Evolutionary conservation across 2,329 filamentous ascomycete genomes (phyloP).

Genomic region (Arthrobotrys sinensis): DNA sequence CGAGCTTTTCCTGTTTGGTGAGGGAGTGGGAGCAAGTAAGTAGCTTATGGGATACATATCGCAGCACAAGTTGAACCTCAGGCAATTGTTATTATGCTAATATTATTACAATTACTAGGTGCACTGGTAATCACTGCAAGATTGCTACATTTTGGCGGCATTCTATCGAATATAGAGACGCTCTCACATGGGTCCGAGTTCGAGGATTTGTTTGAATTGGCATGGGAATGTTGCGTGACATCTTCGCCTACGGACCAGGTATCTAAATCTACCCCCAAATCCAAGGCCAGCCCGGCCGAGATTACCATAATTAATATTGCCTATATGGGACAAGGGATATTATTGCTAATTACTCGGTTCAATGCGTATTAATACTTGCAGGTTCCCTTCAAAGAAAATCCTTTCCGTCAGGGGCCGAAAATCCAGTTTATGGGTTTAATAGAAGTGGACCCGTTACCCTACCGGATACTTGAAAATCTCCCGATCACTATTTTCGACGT

Average conservation of each 20-base stretch:
- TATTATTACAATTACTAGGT: conserved; percentile 23
- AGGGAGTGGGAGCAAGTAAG: conserved; percentile 34
- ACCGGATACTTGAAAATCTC: neutral
- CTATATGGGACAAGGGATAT: too few relatives aligned
- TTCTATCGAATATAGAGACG: neutral
- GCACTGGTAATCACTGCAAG: conserved; percentile 25
- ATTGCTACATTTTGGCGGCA: conserved; percentile 25
- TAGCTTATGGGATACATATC: neutral
- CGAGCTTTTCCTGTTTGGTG: conserved; percentile 44
- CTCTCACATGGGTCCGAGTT: neutral
- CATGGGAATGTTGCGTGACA: conserved; percentile 18
- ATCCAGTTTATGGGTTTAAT: conserved; percentile 41
- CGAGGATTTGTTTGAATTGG: conserved; percentile 16
- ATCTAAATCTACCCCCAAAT: neutral
- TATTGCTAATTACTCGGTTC: neutral
- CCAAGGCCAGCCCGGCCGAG: neutral
- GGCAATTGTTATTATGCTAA: neutral
- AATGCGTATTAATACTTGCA: neutral
- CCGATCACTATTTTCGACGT: conserved; percentile 15
- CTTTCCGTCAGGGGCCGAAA: conserved; percentile 18
- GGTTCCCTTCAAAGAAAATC: neutral
- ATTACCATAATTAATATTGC: neutral
- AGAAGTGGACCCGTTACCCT: conserved; percentile 1
- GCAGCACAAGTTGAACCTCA: neutral
- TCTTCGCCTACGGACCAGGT: neutral